These are phyloP conservation scores for Orychophragmus violaceus DNA, from an alignment of 345 rosid genomes.

Conservation along the genomic window DNA sequence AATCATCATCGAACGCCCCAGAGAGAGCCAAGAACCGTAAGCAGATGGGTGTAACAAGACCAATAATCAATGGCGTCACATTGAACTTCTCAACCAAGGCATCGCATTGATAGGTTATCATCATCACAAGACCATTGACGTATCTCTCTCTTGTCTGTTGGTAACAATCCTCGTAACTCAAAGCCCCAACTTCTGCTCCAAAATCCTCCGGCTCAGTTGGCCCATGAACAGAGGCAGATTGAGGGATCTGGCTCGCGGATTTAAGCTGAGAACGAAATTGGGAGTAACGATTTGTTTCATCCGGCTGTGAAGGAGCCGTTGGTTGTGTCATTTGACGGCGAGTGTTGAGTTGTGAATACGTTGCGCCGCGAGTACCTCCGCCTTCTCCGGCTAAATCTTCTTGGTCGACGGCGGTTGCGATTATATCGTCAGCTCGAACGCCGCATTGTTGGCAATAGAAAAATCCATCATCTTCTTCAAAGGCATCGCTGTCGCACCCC, in stretches of 20 bases:
- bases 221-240: too few relatives aligned
- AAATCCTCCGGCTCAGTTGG: too few relatives aligned
- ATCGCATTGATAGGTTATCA: slow-evolving; percentile 69
- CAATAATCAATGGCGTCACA: slow-evolving; percentile 58
- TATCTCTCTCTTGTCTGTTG: slow-evolving; percentile 62
- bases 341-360: too few relatives aligned
- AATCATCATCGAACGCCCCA: slow-evolving; percentile 42
- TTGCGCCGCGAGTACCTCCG: slow-evolving; percentile 35
- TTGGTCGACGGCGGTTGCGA: slow-evolving; percentile 54
- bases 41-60: slow-evolving; percentile 52
- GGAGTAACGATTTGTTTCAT: too few relatives aligned
- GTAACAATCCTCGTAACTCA: slow-evolving; percentile 47
- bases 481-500: slow-evolving; percentile 41
- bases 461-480: slow-evolving; percentile 46
- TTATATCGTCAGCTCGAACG: slow-evolving; percentile 34
- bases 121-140: slow-evolving; percentile 57
- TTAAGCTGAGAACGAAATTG: too few relatives aligned
- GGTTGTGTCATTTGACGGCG: too few relatives aligned
- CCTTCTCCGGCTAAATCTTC: slow-evolving; percentile 38
- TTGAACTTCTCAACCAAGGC: slow-evolving; percentile 55
- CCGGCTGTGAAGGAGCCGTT: too few relatives aligned
- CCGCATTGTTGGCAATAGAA: slow-evolving; percentile 51
- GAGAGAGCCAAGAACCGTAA: slow-evolving; percentile 45
- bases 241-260: too few relatives aligned
- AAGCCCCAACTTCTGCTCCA: too few relatives aligned